Evolutionary conservation across 805 yeast species (phyloP), one percentile per base, ranked within the genome.

Genomic region (Lipomyces kockii): DNA sequence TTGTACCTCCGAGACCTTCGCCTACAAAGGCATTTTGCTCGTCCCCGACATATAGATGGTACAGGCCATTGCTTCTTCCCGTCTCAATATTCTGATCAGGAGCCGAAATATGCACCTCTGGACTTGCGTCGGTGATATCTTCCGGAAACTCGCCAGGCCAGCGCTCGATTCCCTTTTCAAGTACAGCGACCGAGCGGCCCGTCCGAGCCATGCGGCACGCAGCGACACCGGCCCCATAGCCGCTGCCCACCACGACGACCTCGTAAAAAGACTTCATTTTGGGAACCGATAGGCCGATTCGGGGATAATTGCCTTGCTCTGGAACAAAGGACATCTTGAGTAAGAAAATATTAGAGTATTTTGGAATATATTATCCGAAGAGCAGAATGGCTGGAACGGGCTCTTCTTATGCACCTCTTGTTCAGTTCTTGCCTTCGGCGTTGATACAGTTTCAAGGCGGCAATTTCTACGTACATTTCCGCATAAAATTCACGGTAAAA

Each of bases 121-220:
- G 49, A 43, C 7, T 14, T 17, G 49, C n/a, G 20, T 43, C 49
- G 20, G 20, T 1, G 22, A 43, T 7, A n/a, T 6, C 8, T 43
- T 43, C 49, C n/a, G 49, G 49, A 17, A 43, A 43, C 49, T 43
- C 49, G 49, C 49, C 49, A 17, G 49, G 49, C 49, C 49, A 43
- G 9, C 49, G 49, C 49, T 43, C 49, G 49, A 43, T 3, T 17
- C 49, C 49, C 20, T 43, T 43, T 43, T 43, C 49, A 12, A 43
- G 49, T 7, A 43, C 49, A 43, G 49, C 49, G 22, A 43, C 49
- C 20, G 49, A 43, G 20, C 3, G 49, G 20, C 49, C 49, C 0
- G 49, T 43, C 2, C 49, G 49, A 14, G 49, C 49, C 49, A 43
- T 43, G 49, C 49, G 49, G 2, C 49, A 43, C 22, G 49, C 49